Conservation (phyloP, 176 grass and related monocot species). For the maize (Zea mays) region Zm-B73-REFERENCE-NAM-5.0 NC_050099.1:249563501-249564000, state of each 20-base stretch:
- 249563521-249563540: background rate
- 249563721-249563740: background rate
- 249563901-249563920: conserved; percentile 12
- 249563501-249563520: background rate
- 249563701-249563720: background rate
- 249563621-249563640: conserved; percentile 29
- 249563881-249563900: conserved; percentile 4
- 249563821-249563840: background rate
- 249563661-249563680: conserved; percentile 26
- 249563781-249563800: background rate
- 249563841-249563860: background rate
- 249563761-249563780: conserved; percentile 3
- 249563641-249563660: conserved; percentile 37
- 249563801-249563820: background rate
- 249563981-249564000: background rate
- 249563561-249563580: conserved; percentile 27
- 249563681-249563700: background rate
- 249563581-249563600: conserved; percentile 4
- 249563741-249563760: background rate
- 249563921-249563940: background rate
- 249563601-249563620: background rate
- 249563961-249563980: background rate
- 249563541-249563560: background rate
- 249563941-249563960: too few relatives aligned
- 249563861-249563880: background rate